Conservation (phyloP, 768 basidiomycete genomes). For the Gelatoporia subvermispora region DNA sequence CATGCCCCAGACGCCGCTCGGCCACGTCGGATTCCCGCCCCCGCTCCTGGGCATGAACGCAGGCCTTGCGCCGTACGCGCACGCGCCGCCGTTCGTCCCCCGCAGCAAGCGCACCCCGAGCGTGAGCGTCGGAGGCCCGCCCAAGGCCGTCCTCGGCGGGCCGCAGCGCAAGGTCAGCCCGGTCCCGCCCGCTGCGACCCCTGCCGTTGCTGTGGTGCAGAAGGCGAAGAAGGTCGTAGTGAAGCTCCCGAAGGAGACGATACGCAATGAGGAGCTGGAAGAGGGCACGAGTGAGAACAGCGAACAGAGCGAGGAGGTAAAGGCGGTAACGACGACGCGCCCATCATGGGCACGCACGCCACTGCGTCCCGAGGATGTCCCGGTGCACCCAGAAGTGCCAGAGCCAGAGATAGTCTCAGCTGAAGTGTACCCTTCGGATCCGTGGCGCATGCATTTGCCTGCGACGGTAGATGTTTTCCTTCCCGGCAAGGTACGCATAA, state of each 20-base stretch:
- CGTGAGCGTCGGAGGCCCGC: constrained; percentile 79
- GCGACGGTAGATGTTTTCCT: constrained; percentile 74
- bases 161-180: constrained; percentile 75
- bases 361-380: constrained; percentile 35
- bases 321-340: constrained; percentile 27
- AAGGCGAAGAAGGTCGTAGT: constrained; percentile 68
- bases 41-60: constrained; percentile 33
- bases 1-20: constrained; percentile 59
- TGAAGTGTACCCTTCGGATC: constrained; percentile 63
- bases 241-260: constrained; percentile 70
- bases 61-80: constrained; percentile 25
- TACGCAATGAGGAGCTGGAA: constrained; percentile 28
- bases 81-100: constrained; percentile 43
- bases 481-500: constrained; percentile 62
- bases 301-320: constrained; percentile 18
- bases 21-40: constrained; percentile 51
- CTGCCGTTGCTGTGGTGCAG: constrained; percentile 17
- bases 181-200: constrained; percentile 35
- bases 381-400: constrained; percentile 18
- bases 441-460: constrained; percentile 53
- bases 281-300: too few relatives aligned
- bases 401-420: constrained; percentile 38
- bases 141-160: constrained; percentile 79
- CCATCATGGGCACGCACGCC: constrained; percentile 62
- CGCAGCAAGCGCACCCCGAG: constrained; percentile 62